Evolutionary conservation across 2,329 filamentous ascomycete species (phyloP), one percentile per base, ranked within the genome.

Genomic region (Penicillium crustosum): DNA sequence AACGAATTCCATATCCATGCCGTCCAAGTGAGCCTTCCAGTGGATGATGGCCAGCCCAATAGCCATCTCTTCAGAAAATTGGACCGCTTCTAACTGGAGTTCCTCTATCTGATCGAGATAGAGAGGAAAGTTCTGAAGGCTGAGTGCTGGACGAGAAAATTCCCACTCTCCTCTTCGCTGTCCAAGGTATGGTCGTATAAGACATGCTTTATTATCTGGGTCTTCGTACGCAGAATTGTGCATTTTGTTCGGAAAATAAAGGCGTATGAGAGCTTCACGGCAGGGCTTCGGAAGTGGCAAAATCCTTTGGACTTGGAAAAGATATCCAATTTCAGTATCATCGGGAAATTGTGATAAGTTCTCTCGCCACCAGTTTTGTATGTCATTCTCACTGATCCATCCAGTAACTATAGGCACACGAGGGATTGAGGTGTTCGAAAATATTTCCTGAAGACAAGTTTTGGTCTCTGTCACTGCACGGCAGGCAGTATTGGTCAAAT

Each of bases 91-190:
- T 35, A 48, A 35, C 19, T n/a, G 19, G 29, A 48, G 45, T 48
- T 48, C 19, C 45, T 48, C 45, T 23, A 48, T 35, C 45, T 48
- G 45, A 35, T 48, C 45, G 29, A 48, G 45, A 35, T 48, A 48
- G 7, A 48, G 45, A 48, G 45, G 19, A 17, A 48, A 35, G 19
- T 48, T 48, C 31, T 48, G 45, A 12, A 48, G 45, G 27, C 45
- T 48, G 29, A 35, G 13, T 25, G 31, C 29, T 33, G 29, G 29
- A 23, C 15, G 12, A 25, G 29, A 35, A 6, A 25, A 17, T 23
- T 35, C 29, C 21, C 45, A 6, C 45, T 48, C 19, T 25, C 19
- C 15, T 23, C 45, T 35, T 21, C 45, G 45, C 45, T 35, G 45
- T 13, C 45, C 45, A 35, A 48, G 45, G 29, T 48, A 48, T 33